Conservation (phyloP, 2,329 filamentous ascomycete genomes). For the Fusarium mundagurra region DNA sequence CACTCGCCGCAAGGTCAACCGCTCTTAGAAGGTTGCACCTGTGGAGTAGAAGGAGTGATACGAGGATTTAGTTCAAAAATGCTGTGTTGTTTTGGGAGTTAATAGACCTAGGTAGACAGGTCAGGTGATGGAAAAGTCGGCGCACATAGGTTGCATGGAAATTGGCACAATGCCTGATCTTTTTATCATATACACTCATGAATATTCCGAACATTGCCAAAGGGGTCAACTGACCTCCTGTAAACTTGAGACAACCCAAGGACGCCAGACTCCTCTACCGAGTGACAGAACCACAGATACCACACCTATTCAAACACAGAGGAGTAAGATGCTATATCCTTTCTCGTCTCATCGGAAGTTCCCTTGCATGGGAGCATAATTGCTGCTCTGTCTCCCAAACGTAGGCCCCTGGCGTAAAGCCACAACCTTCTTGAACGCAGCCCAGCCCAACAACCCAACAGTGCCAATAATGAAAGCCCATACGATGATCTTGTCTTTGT, state of each 20-base stretch:
- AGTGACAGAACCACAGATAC: not conserved
- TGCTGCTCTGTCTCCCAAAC: conserved; percentile 43
- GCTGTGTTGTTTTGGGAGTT: conserved; percentile 34
- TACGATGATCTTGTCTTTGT: conserved; percentile 74
- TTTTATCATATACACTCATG: conserved; percentile 17
- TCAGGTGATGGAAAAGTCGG: conserved; percentile 36
- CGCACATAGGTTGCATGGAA: conserved; percentile 43
- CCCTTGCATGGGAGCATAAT: conserved; percentile 45
- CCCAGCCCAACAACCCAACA: conserved; percentile 68
- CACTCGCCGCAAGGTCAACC: conserved; percentile 70
- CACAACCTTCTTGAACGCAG: conserved; percentile 60
- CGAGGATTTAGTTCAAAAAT: conserved; percentile 11
- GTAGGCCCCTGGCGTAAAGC: conserved; percentile 51
- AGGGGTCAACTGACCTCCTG: conserved; percentile 7
- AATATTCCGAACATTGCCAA: not conserved
- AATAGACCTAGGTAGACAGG: conserved; percentile 31
- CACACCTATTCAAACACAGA: not conserved
- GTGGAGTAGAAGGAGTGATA: conserved; percentile 24
- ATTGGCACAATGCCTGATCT: conserved; percentile 37
- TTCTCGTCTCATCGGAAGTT: conserved; percentile 32
- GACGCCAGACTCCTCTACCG: conserved; percentile 22
- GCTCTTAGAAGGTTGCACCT: conserved; percentile 42
- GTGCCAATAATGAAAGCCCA: conserved; percentile 71
- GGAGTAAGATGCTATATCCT: not conserved
- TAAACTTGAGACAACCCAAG: conserved; percentile 10